Conservation (phyloP, 768 basidiomycete genomes). For the Gymnopilus junonius region DNA sequence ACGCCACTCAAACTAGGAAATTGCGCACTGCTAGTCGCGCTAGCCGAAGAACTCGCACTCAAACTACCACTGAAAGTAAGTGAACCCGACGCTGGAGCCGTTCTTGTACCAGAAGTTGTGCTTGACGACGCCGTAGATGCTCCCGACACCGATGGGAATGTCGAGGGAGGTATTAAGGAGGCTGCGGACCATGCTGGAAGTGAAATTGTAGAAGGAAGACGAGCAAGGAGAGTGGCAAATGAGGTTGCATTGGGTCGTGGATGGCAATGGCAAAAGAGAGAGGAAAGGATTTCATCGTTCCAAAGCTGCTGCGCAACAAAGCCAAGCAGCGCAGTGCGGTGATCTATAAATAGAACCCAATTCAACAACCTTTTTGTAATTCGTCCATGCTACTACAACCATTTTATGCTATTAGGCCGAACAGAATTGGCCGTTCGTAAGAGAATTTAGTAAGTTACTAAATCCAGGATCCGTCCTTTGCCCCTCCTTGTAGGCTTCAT, state of each 20-base stretch:
- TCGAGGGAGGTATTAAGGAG: constrained; percentile 20
- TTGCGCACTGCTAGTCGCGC: constrained; percentile 35
- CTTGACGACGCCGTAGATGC: constrained; percentile 7
- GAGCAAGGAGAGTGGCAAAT: constrained; percentile 8
- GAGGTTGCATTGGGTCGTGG: background rate
- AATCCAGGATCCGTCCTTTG: too few species aligned
- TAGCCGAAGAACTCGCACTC: constrained; percentile 23
- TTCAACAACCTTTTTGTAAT: too few species aligned
- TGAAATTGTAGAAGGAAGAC: constrained; percentile 8
- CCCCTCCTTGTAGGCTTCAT: too few species aligned
- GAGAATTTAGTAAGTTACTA: too few species aligned
- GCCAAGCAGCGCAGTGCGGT: too few species aligned
- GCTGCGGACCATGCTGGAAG: constrained; percentile 10
- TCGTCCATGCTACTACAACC: too few species aligned
- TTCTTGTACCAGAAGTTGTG: background rate
- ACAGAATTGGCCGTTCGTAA: too few species aligned
- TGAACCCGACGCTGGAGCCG: background rate
- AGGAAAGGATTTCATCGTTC: too few species aligned
- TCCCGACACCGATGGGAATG: constrained; percentile 18
- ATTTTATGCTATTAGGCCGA: too few species aligned
- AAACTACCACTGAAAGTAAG: background rate
- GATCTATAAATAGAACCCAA: too few species aligned
- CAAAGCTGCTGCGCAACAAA: too few species aligned
- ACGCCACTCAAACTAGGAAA: constrained; percentile 44
- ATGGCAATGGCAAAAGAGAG: too few species aligned